Percentiles rank a stretch among this genome's conserved stretches.
Evolutionary conservation across 2,329 filamentous ascomycete genomes (phyloP).

Genomic region (Aureobasidium sp.): DNA sequence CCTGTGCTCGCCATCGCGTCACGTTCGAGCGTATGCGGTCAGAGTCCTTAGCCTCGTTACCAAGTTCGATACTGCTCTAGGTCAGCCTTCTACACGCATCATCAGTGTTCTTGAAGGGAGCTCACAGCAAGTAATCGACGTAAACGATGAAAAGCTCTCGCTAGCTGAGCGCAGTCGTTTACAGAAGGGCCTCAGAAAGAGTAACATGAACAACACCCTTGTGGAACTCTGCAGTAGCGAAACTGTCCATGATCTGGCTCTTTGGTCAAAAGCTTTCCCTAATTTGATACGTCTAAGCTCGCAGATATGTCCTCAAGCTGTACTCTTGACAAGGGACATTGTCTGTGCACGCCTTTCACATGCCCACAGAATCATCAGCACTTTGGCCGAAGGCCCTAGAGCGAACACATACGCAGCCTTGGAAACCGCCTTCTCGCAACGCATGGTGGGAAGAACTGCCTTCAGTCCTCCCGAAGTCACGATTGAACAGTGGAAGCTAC

Average conservation of each 20-base stretch:
- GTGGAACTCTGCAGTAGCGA: constrained; percentile 95
- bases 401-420: constrained; percentile 46
- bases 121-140: constrained; percentile 77
- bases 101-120: constrained; percentile 90
- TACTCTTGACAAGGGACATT: constrained; percentile 81
- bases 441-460: constrained; percentile 13
- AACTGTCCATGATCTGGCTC: constrained; percentile 81
- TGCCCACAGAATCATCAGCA: constrained; percentile 78
- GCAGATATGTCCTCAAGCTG: constrained; percentile 82
- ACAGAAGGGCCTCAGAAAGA: constrained; percentile 80
- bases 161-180: constrained; percentile 87
- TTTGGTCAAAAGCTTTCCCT: constrained; percentile 98
- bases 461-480: constrained; percentile 60
- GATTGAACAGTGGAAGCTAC: constrained; percentile 96
- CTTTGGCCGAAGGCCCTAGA: constrained; percentile 60
- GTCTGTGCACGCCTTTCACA: constrained; percentile 87
- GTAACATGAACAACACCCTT: constrained; percentile 72
- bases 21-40: constrained; percentile 82
- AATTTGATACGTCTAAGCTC: constrained; percentile 87
- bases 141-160: constrained; percentile 84
- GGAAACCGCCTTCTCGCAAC: constrained; percentile 42
- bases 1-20: constrained; percentile 85
- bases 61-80: constrained; percentile 84
- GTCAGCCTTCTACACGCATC: constrained; percentile 65
- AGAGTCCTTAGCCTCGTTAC: constrained; percentile 85